Evolutionary conservation across 345 rosid species (phyloP), one percentile per base, ranked within the genome.

Genomic region (Crucihimalaya himalaica): DNA sequence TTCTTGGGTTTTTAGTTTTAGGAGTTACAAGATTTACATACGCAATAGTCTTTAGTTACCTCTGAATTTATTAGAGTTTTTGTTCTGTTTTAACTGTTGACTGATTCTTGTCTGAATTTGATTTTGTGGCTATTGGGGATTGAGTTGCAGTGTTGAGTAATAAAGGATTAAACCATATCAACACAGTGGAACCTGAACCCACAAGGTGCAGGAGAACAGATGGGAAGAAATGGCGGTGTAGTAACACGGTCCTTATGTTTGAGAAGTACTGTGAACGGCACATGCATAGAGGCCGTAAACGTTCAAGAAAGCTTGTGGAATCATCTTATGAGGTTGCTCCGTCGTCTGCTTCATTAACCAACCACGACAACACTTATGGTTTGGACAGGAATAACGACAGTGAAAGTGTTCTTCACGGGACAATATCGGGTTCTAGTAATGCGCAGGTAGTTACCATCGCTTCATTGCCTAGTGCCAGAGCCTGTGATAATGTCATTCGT

Each of bases 251-350:
- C 47, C 68, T 92, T 73, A 68, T 81, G 5, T 69, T 63, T 54
- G 82, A 84, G 63, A 88, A 92, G 77, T 88, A 92, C 62, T 88
- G 94, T 65, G 85, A 86, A 74, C 83, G 83, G 73, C 94, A 87
- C 76, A 81, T 86, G 77, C 85, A 92, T 59, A 81, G 92, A 75
- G 96, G 98, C 66, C 82, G 92, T 47, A 84, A 76, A 62, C 85
- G 86, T 86, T 89, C 96, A 88, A 92, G 91, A 88, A 92, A 89
- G 94, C 92, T 72, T 81, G 91, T 87, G 91, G 91, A 92, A 85
- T 55, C 79, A 62, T 40, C 46, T 40, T 39, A 39, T 39, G 79
- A 79, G 13, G 47, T 51, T 64, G 69, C 79, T 35, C 62, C 51
- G 47, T 65, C 77, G 1, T 52, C 42, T 40, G 56, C 45, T 55